phyloP scores from a whole-genome alignment of 1,284 basidiomycete species.

The Papiliotrema flavescens region DNA sequence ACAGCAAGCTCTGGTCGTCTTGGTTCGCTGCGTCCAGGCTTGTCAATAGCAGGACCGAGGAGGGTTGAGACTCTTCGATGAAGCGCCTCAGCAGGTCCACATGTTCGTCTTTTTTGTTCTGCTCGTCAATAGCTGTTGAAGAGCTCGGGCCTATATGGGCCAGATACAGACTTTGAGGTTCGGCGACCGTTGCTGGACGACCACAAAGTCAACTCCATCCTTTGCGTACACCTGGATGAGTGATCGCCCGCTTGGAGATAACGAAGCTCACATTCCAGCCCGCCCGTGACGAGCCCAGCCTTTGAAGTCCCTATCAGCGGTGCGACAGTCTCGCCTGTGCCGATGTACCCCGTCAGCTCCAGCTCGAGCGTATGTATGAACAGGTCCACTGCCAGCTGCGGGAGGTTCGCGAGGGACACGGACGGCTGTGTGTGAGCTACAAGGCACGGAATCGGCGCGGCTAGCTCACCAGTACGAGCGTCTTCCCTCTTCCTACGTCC shows the following conservation, averaged over 20 bases:
- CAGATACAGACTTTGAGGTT: constrained; percentile 59
- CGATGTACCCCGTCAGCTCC: constrained; percentile 56
- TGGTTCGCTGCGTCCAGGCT: constrained; percentile 70
- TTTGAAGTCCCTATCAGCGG: constrained; percentile 68
- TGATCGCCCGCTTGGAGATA: background rate
- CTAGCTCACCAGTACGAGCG: constrained; percentile 16
- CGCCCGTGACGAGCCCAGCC: constrained; percentile 61
- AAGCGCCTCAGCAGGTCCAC: constrained; percentile 59
- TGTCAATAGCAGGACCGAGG: constrained; percentile 58
- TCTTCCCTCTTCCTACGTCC: constrained; percentile 4
- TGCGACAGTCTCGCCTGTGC: constrained; percentile 61
- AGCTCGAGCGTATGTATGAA: constrained; percentile 64
- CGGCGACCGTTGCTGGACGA: constrained; percentile 73
- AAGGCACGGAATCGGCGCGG: background rate
- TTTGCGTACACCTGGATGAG: constrained; percentile 60
- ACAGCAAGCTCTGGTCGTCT: constrained; percentile 72
- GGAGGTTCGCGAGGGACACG: constrained; percentile 73
- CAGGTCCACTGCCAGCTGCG: constrained; percentile 69
- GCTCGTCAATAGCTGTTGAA: constrained; percentile 1
- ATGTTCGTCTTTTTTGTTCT: constrained; percentile 68
- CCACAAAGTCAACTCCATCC: constrained; percentile 52
- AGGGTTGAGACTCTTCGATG: constrained; percentile 30
- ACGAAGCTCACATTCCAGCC: constrained; percentile 63
- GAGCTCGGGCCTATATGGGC: background rate
- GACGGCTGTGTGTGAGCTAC: constrained; percentile 56